phyloP scores from a whole-genome alignment of 495 filamentous ascomycete species.

The Hypoxylon rickii region DNA sequence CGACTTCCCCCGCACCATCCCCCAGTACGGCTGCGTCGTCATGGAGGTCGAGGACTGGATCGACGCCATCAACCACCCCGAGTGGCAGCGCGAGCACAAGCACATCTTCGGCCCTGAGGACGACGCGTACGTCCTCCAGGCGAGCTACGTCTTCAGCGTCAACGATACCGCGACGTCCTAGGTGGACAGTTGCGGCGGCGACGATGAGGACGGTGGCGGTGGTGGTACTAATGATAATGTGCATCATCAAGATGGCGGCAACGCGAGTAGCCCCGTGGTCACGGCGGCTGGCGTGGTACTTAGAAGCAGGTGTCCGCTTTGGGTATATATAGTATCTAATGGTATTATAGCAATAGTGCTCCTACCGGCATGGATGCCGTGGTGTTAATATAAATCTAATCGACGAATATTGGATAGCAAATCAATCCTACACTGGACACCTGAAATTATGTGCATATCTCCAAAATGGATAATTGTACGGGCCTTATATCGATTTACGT shows the following conservation, averaged over 20 bases:
- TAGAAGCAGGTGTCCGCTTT: neutral
- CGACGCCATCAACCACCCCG: slow-evolving; percentile 78
- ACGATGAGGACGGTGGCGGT: neutral
- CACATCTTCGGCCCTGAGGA: slow-evolving; percentile 68
- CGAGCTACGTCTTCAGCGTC: slow-evolving; percentile 65
- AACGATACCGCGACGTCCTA: slow-evolving; percentile 41
- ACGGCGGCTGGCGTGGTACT: slow-evolving; percentile 4
- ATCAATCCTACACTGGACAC: no score
- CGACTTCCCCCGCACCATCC: slow-evolving; percentile 52
- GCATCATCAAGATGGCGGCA: neutral
- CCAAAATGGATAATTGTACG: no score
- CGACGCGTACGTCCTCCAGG: slow-evolving; percentile 65
- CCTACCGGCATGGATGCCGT: neutral
- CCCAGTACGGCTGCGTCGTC: slow-evolving; percentile 74
- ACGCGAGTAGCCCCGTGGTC: neutral
- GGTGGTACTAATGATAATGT: neutral
- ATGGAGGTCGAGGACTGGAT: slow-evolving; percentile 76
- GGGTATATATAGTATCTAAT: slow-evolving; percentile 11
- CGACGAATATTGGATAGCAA: no score
- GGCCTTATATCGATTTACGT: no score
- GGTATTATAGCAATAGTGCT: slow-evolving; percentile 1
- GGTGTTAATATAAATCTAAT: slow-evolving; percentile 13
- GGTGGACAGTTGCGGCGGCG: slow-evolving; percentile 7
- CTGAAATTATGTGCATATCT: no score
- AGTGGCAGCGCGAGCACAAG: slow-evolving; percentile 68